Base-by-base conservation (phyloP, 305 asterid genomes). In the Fraxinus velutina region DNA sequence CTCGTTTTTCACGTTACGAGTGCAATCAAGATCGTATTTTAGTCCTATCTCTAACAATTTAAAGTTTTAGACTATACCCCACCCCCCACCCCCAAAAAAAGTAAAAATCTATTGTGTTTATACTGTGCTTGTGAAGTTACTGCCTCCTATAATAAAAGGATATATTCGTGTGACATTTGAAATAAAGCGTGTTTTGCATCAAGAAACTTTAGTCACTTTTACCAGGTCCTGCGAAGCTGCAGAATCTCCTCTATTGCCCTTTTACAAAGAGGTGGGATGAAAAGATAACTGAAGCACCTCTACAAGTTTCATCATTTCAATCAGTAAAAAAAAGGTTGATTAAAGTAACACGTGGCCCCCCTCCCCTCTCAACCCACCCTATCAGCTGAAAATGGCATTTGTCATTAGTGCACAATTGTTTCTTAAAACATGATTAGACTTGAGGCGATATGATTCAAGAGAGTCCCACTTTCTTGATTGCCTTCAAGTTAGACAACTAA, bases 391-490 rank as follows among this genome's bases (percentile, higher is more conserved):
- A 30, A 70, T 70, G 22, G 75, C 30, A 70, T 70, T 73, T 32
- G 81, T 37, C 27, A 32, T 64, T 79, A 83, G 90, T 85, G 88
- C 88, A 81, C 82, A 77, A 75, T 39, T 39, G 47, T 83, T 39
- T 55, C 30, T 73, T 50, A 17, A 83, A 79, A 39, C 78, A 39
- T 57, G 84, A 88, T 80, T 84, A 82, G 52, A 21, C 80, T 57
- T 52, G 36, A 84, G 76, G 82, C 83, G 78, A 78, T 13, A 70
- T 60, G 83, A 81, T 83, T 73, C 66, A 82, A 80, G 86, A 64
- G 79, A 8, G 50, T 75, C 73, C 83, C 83, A 83, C 86, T 84
- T 10, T 55, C 24, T 55, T 83, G 72, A 80, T 73, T 70, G 82
- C 85, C 81, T 81, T 60, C 6, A 79, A 39, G 57, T 87, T 79